Base-by-base conservation (phyloP, 768 basidiomycete genomes). In the Mycena filopes region DNA sequence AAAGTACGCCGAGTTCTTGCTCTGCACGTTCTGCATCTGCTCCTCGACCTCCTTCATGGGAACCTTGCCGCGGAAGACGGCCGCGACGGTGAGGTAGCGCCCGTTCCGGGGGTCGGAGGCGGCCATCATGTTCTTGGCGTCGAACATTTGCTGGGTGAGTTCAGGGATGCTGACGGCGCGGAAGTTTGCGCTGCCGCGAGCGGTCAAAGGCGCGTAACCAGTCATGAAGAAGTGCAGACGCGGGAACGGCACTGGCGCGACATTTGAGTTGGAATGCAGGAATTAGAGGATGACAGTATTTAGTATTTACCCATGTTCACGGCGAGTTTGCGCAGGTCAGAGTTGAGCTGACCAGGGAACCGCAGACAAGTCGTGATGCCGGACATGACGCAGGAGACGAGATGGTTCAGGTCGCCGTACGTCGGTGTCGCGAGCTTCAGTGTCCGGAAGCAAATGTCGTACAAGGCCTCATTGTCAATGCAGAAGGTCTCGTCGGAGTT, bases 31-130 rank as follows among this genome's bases (percentile, higher is more conserved):
- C 80, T 96, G 92, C 95, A 99, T 98, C 75, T 97, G 94, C 76
- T 99, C 98, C 81, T 99, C 98, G 60, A 99, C 95, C 77, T 99
- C 98, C 82, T 97, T 97, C 96, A 99, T 98, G n/a, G 96, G 94
- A 59, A 99, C 96, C 80, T 96, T 96, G 71, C 98, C 98, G 80
- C 98, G 95, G 95, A 98, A 99, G 72, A 96, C 90, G 69, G 96
- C 95, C 29, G 96, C 95, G 69, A 97, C 97, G 42, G 98, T 99
- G 66, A 99, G 91, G 84, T 99, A 99, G 72, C 96, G 93, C 68
- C 98, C 98, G 71, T 98, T 93, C 75, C 96, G 85, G 43, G 98
- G 98, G 83, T 98, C 96, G 25, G 93, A 93, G 25, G 98, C 98
- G 71, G 96, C 95, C 96, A 98, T 97, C 95, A 97, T 96, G 90